A percentile compares a stretch with the other conserved stretches of the same genome.
These are phyloP conservation scores for Flaveria brownii DNA, from an alignment of 129 eudicot species.

Conservation along the genomic window DNA sequence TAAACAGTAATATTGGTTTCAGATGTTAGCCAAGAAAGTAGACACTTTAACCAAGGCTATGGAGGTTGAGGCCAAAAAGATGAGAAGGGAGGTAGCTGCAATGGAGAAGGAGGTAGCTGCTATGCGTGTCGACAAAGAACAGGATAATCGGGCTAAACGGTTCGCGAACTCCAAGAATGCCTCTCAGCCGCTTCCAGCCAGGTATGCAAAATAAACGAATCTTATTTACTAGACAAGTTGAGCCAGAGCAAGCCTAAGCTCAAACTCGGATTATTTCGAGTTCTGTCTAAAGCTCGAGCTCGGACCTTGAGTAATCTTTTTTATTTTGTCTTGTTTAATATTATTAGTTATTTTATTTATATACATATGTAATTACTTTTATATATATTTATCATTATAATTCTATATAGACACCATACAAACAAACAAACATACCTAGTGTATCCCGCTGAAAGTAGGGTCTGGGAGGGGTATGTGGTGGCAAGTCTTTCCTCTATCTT, in stretches of 20 bases:
- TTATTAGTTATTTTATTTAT: too few relatives aligned
- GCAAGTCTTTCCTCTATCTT: too few relatives aligned
- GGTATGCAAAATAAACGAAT: constrained; percentile 41
- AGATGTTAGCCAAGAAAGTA: constrained; percentile 92
- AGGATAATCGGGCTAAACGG: constrained; percentile 75
- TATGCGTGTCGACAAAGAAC: constrained; percentile 89
- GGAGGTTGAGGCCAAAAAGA: constrained; percentile 95
- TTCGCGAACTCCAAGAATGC: constrained; percentile 61
- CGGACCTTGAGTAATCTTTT: background rate
- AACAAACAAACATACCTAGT: too few relatives aligned
- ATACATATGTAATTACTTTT: background rate
- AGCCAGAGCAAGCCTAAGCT: background rate
- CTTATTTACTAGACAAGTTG: background rate
- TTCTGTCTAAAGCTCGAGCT: background rate
- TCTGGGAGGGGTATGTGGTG: too few relatives aligned
- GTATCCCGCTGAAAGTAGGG: too few relatives aligned
- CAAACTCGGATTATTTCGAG: background rate
- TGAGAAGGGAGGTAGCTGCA: constrained; percentile 96
- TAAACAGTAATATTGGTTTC: constrained; percentile 26
- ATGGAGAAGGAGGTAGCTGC: constrained; percentile 97
- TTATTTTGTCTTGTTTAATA: background rate
- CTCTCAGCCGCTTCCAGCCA: constrained; percentile 74
- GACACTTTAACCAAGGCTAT: constrained; percentile 87
- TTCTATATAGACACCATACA: too few relatives aligned
- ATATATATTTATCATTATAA: too few relatives aligned